These are phyloP conservation scores for Rhynchosporium graminicola DNA, from an alignment of 2,329 filamentous ascomycete genomes.

Conservation along the genomic window DNA sequence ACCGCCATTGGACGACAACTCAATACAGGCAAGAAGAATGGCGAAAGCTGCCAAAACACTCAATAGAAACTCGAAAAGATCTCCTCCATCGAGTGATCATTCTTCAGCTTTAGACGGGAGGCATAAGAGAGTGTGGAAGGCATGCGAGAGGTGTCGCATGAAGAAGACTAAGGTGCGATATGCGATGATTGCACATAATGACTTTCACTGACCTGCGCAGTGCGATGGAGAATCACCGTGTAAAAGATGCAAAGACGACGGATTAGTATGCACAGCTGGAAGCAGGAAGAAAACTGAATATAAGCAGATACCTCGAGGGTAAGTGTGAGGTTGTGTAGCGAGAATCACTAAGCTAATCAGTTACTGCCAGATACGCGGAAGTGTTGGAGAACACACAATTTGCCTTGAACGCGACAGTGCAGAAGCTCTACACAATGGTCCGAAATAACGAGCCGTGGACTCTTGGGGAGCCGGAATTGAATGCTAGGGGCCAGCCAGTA, in stretches of 20 bases:
- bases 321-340: constrained; percentile 36
- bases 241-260: constrained; percentile 67
- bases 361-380: constrained; percentile 56
- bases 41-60: constrained; percentile 31
- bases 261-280: constrained; percentile 63
- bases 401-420: constrained; percentile 63
- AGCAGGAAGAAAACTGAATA: constrained; percentile 68
- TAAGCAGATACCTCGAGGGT: constrained; percentile 65
- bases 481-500: constrained; percentile 62
- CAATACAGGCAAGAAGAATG: constrained; percentile 25
- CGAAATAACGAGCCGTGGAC: constrained; percentile 59
- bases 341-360: constrained; percentile 14
- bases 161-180: constrained; percentile 65
- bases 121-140: constrained; percentile 67
- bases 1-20: constrained; percentile 30
- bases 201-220: constrained; percentile 41
- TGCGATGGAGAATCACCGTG: constrained; percentile 67
- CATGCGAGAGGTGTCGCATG: constrained; percentile 66
- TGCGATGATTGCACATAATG: background rate
- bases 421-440: constrained; percentile 67
- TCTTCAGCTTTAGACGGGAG: constrained; percentile 51
- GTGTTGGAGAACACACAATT: constrained; percentile 67
- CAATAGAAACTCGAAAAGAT: constrained; percentile 30
- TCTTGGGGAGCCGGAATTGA: constrained; percentile 63
- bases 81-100: constrained; percentile 35